These are phyloP conservation scores for Nectriaceae sp. DNA, from an alignment of 2,329 filamentous ascomycete genomes.

Conservation along the genomic window DNA sequence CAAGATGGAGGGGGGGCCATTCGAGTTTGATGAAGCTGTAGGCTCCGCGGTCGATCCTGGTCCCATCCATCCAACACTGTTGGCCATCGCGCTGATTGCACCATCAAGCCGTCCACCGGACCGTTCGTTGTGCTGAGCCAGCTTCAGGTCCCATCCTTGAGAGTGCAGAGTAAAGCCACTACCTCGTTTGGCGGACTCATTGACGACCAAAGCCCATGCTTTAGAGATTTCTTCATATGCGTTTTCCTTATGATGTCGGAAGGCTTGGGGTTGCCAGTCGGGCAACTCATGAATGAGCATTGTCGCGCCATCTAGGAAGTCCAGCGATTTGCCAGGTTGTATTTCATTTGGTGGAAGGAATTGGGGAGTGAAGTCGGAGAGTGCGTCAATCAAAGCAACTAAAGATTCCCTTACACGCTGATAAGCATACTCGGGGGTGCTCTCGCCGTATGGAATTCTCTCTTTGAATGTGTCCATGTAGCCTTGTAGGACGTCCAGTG, in stretches of 20 bases:
- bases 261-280: conserved; percentile 84
- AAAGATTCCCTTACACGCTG: conserved; percentile 86
- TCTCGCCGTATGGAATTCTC: conserved; percentile 83
- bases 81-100: conserved; percentile 76
- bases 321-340: conserved; percentile 79
- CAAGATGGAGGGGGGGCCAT: conserved; percentile 58
- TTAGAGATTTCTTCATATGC: conserved; percentile 95
- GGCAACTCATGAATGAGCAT: conserved; percentile 87
- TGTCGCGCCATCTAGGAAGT: conserved; percentile 87
- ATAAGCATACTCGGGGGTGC: conserved; percentile 90
- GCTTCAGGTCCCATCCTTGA: conserved; percentile 87
- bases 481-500: conserved; percentile 75
- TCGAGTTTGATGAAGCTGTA: conserved; percentile 16
- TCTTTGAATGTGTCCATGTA: conserved; percentile 79
- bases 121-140: conserved; percentile 84
- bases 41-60: conserved; percentile 31
- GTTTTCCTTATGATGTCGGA: conserved; percentile 91
- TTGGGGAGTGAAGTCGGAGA: conserved; percentile 93
- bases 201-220: conserved; percentile 90
- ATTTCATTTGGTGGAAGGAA: conserved; percentile 90
- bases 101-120: conserved; percentile 79
- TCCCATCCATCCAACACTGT: conserved; percentile 78
- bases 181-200: conserved; percentile 86
- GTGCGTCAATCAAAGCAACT: conserved; percentile 78
- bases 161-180: conserved; percentile 88